Percentiles rank a stretch among this genome's conserved stretches.
phyloP scores from a whole-genome alignment of 108 stramenopile genomes.

The Pseudonitzschia delicatissima region DNA sequence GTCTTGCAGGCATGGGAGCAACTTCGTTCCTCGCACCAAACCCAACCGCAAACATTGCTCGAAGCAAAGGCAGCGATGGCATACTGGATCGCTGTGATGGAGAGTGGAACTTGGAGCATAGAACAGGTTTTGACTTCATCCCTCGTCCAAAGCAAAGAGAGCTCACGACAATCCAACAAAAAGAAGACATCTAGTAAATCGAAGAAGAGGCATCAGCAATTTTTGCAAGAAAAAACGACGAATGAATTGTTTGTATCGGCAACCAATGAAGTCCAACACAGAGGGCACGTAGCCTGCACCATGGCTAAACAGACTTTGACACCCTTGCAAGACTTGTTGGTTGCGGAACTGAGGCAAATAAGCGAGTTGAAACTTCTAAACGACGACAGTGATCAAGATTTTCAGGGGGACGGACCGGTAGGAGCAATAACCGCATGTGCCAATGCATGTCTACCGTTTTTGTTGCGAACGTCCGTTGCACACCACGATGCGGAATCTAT shows the following conservation, averaged over 20 bases:
- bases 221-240: slow-evolving; percentile 41
- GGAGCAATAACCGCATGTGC: slow-evolving; percentile 55
- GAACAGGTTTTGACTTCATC: slow-evolving; percentile 60
- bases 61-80: slow-evolving; percentile 40
- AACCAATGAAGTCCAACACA: slow-evolving; percentile 47
- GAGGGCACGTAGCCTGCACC: slow-evolving; percentile 59
- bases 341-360: slow-evolving; percentile 20
- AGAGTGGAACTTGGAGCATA: slow-evolving; percentile 55
- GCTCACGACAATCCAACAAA: slow-evolving; percentile 41
- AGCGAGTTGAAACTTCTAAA: neutral
- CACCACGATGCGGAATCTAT: slow-evolving; percentile 24
- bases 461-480: slow-evolving; percentile 24
- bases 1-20: slow-evolving; percentile 12
- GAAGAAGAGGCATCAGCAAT: slow-evolving; percentile 63
- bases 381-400: slow-evolving; percentile 27
- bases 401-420: slow-evolving; percentile 51
- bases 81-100: slow-evolving; percentile 71
- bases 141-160: slow-evolving; percentile 37
- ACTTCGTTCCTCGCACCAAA: neutral
- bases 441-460: slow-evolving; percentile 56
- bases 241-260: slow-evolving; percentile 37
- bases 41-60: slow-evolving; percentile 5
- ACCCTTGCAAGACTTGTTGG: slow-evolving; percentile 18
- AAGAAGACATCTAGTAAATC: slow-evolving; percentile 62
- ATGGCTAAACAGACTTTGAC: slow-evolving; percentile 45